A percentile compares a stretch with the other conserved stretches of the same genome.
Evolutionary conservation across 2,329 filamentous ascomycete genomes (phyloP).

Genomic region (Neospermospora avenae): DNA sequence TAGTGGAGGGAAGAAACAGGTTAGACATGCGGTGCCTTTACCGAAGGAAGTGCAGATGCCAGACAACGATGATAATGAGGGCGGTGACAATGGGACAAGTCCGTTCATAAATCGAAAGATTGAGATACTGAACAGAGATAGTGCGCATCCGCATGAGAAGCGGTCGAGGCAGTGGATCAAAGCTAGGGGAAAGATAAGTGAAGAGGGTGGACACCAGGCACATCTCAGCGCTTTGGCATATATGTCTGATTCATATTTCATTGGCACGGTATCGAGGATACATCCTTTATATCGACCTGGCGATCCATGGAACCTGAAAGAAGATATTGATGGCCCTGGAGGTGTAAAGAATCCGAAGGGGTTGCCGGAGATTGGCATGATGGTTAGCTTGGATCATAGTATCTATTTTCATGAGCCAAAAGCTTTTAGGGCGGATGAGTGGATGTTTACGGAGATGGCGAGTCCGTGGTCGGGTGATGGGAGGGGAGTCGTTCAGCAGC

Average conservation of each 20-base stretch:
- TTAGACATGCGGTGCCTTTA: constrained; percentile 64
- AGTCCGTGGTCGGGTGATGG: constrained; percentile 79
- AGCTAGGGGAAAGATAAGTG: constrained; percentile 69
- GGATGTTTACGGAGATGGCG: constrained; percentile 78
- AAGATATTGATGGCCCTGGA: not conserved
- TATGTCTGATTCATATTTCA: constrained; percentile 90
- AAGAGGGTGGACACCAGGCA: constrained; percentile 69
- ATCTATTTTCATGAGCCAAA: constrained; percentile 65
- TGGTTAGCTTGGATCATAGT: constrained; percentile 76
- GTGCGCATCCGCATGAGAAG: constrained; percentile 58
- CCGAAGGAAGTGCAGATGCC: constrained; percentile 44
- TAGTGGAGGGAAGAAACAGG: constrained; percentile 47
- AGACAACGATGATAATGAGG: constrained; percentile 40
- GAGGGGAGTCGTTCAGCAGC: constrained; percentile 71
- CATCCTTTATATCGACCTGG: constrained; percentile 77
- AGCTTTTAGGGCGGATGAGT: constrained; percentile 61
- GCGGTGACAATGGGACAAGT: constrained; percentile 30
- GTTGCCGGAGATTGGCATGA: constrained; percentile 70
- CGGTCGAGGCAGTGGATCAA: constrained; percentile 72
- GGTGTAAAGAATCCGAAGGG: constrained; percentile 41
- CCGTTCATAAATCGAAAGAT: constrained; percentile 58
- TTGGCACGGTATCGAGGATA: constrained; percentile 79
- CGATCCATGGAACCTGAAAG: constrained; percentile 37
- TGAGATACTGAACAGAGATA: constrained; percentile 52
- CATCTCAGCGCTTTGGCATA: constrained; percentile 89